These are phyloP conservation scores for Sphaerulina vaccinii DNA, from an alignment of 2,329 filamentous ascomycete genomes.

Conservation along the genomic window DNA sequence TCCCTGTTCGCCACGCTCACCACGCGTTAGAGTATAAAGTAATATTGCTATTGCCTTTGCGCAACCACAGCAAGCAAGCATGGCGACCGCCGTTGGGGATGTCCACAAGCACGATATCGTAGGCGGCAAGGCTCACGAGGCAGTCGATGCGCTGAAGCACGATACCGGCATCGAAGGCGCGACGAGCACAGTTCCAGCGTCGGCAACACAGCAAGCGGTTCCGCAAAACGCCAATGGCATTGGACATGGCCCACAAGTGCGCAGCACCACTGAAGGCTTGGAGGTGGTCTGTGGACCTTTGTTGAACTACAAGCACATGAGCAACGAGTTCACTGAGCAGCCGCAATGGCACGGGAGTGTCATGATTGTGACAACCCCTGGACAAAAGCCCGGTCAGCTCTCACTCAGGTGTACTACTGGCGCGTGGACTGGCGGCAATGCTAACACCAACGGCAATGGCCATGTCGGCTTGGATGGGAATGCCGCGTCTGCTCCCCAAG, in stretches of 20 bases:
- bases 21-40: too few species aligned
- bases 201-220: slow-evolving; percentile 17
- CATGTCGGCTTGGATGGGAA: slow-evolving; percentile 18
- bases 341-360: slow-evolving; percentile 80
- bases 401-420: slow-evolving; percentile 56
- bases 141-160: slow-evolving; percentile 14
- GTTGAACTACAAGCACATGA: slow-evolving; percentile 75
- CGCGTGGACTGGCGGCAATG: slow-evolving; percentile 38
- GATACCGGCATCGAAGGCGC: slow-evolving; percentile 16
- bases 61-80: not conserved
- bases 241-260: slow-evolving; percentile 45
- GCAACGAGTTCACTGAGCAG: slow-evolving; percentile 48
- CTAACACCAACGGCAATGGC: slow-evolving; percentile 18
- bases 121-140: slow-evolving; percentile 10
- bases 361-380: slow-evolving; percentile 74
- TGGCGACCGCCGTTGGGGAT: slow-evolving; percentile 4
- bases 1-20: too few species aligned
- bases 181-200: slow-evolving; percentile 7
- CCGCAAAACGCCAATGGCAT: slow-evolving; percentile 36
- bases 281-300: slow-evolving; percentile 71
- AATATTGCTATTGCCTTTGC: too few species aligned
- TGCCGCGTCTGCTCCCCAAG: slow-evolving; percentile 18
- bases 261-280: slow-evolving; percentile 42
- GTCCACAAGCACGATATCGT: slow-evolving; percentile 6
- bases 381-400: slow-evolving; percentile 62